Percentiles rank a stretch among this genome's conserved stretches.
Evolutionary conservation across 768 basidiomycete species (phyloP).

Genomic region (Pilatotrama ljubarskyi): DNA sequence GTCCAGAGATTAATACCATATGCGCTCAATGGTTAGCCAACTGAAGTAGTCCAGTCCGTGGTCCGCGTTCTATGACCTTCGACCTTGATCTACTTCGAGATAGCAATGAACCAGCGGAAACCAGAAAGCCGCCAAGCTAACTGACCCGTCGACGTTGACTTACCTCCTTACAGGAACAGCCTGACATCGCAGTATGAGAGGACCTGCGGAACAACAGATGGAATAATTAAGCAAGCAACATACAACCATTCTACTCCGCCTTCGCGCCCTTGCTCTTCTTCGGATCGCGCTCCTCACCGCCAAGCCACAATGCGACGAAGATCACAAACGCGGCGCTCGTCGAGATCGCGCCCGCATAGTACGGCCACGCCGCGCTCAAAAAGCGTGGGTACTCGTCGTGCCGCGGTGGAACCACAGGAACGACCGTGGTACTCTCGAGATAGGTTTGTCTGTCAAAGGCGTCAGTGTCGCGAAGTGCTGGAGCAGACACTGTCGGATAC

Average conservation of each 20-base stretch:
- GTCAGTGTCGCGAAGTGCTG: background rate
- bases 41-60: too few relatives aligned
- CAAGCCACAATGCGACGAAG: conserved; percentile 86
- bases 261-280: conserved; percentile 44
- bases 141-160: too few relatives aligned
- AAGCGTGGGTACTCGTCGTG: conserved; percentile 97
- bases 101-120: too few relatives aligned
- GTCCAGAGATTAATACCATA: too few relatives aligned
- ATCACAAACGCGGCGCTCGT: conserved; percentile 83
- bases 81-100: too few relatives aligned
- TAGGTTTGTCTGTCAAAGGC: conserved; percentile 59
- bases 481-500: conserved; percentile 25
- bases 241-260: conserved; percentile 22
- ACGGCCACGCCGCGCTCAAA: conserved; percentile 94
- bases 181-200: background rate
- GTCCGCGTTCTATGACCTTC: too few relatives aligned
- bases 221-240: background rate
- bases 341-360: conserved; percentile 89
- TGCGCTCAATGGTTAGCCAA: too few relatives aligned
- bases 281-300: conserved; percentile 71
- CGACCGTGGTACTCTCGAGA: conserved; percentile 70
- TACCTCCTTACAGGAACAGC: background rate
- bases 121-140: too few relatives aligned
- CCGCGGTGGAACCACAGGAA: conserved; percentile 87
- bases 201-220: background rate